Conservation (phyloP, 306 rosid genomes). For the Citrullus colocynthis region DNA sequence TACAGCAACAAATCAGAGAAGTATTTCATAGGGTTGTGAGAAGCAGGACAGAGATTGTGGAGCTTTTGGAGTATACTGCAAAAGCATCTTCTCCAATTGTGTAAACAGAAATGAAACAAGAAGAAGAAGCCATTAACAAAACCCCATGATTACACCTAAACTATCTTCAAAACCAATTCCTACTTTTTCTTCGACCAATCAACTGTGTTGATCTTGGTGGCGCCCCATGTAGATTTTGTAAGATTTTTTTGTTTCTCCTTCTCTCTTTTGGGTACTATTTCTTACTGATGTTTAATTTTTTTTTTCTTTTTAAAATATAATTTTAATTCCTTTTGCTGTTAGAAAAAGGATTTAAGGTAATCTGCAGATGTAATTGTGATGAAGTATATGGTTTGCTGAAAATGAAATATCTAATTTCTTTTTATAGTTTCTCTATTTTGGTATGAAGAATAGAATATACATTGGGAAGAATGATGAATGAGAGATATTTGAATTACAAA, state of each 20-base stretch:
- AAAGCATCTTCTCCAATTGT: constrained; percentile 30
- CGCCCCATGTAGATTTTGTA: constrained; percentile 3
- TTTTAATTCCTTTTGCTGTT: background rate
- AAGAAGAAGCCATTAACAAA: background rate
- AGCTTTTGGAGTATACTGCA: constrained; percentile 54
- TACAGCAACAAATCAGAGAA: constrained; percentile 83
- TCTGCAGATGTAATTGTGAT: constrained; percentile 1
- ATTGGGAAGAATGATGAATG: too few relatives aligned
- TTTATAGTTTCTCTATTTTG: background rate
- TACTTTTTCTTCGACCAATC: background rate
- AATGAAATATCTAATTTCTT: background rate
- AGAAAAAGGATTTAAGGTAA: background rate
- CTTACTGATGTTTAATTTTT: background rate
- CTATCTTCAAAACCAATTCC: background rate
- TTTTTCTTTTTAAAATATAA: too few relatives aligned
- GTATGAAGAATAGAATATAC: too few relatives aligned
- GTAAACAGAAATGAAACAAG: constrained; percentile 4
- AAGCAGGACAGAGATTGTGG: constrained; percentile 74
- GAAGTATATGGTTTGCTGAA: background rate
- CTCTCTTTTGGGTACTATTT: background rate
- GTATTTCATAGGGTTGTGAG: constrained; percentile 71
- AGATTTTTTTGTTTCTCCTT: background rate
- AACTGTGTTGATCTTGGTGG: background rate
- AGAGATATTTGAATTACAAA: too few relatives aligned
- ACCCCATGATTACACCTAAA: background rate